Percentiles rank a stretch among this genome's conserved stretches.
phyloP scores from a whole-genome alignment of 2,329 filamentous ascomycete genomes.

The Orbilia blumenaviensis region DNA sequence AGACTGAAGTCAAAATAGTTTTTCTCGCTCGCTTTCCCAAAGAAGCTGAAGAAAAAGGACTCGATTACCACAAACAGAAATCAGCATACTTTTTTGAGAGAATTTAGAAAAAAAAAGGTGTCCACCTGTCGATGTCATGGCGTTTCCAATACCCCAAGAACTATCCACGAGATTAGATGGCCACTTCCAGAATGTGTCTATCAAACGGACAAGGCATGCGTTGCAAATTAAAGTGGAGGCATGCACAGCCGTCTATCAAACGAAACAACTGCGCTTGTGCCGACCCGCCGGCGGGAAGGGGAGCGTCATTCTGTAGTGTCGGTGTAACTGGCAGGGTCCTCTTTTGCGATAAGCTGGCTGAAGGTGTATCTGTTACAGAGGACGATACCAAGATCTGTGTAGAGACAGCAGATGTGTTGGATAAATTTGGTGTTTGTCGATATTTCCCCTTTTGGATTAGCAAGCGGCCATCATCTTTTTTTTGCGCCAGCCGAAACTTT shows the following conservation, averaged over 20 bases:
- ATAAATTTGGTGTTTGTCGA: constrained; percentile 17
- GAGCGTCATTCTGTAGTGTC: neutral
- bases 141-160: neutral
- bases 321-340: neutral
- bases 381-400: no score
- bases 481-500: constrained; percentile 37
- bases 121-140: constrained; percentile 1
- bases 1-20: neutral
- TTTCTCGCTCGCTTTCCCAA: neutral
- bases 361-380: neutral
- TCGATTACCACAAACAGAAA: constrained; percentile 12
- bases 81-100: constrained; percentile 2
- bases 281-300: constrained; percentile 10
- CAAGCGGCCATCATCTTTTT: neutral
- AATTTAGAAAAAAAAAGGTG: neutral
- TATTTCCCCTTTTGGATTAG: constrained; percentile 28
- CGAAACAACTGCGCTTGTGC: constrained; percentile 10
- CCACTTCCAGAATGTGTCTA: constrained; percentile 11
- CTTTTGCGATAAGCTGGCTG: neutral
- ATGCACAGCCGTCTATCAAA: constrained; percentile 22
- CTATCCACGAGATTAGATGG: constrained; percentile 1
- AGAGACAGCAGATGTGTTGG: constrained; percentile 32
- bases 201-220: constrained; percentile 16
- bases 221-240: neutral
- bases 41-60: neutral